Evolutionary conservation across 257 asterid species (phyloP), one percentile per base, ranked within the genome.

Genomic region (Cynanchum wilfordii): DNA sequence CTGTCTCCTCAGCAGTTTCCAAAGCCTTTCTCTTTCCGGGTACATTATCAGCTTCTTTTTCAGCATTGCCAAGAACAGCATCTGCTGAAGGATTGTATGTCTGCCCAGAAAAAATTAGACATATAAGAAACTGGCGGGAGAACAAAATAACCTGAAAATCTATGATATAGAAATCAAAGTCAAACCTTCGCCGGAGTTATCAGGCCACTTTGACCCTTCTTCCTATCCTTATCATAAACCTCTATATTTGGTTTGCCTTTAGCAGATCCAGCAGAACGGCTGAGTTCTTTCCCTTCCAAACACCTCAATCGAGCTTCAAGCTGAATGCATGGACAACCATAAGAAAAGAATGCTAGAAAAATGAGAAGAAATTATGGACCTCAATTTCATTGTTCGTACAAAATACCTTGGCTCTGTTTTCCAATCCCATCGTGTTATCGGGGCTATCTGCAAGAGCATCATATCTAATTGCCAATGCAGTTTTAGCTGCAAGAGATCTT

Each of bases 201-300:
- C 84, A 91, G 54, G 58, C 88, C 97, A 42, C 88, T 90, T 9
- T 88, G 73, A 50, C 93, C 96, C 67, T 87, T 87, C 86, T 87
- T 91, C 20, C 80, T 76, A 60, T 91, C 96, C 85, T 89, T 91
- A 84, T 89, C 90, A 71, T 89, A 91, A 69, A 86, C 71, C 84
- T 91, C 96, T 30, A 89, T 89, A 82, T 85, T 89, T 1, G 96
- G 96, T 73, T 91, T 91, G 76, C 96, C 96, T 81, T 91, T 91
- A 7, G 76, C 87, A 49, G 97, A 91, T 9, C 97, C 96, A 79
- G 93, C 95, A 65, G 91, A 85, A 19, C 82, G 88, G 42, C 77
- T 72, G 49, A 91, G 79, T 45, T 89, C 92, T 68, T 74, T 88
- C 49, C 95, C 96, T 81, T 91, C 97, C 73, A 89, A 77, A 77